Evolutionary conservation across 352 stramenopile genomes (phyloP), one percentile per base, ranked within the genome.

Genomic region (Globisporangium cederbergense): DNA sequence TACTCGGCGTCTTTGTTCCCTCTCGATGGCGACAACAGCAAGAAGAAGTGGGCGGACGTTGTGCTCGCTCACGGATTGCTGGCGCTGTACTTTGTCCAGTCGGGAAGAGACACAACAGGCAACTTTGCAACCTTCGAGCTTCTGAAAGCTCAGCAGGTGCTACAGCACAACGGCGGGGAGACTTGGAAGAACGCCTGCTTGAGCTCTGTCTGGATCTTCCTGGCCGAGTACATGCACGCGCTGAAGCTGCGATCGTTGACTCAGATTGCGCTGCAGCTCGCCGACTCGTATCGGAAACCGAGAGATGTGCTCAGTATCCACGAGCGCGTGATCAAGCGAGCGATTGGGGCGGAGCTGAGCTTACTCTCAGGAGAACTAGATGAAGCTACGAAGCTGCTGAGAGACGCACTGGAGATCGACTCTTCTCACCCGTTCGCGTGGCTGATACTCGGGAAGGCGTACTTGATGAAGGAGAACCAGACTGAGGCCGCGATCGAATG

Each of bases 71-170:
- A 95, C 52, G 78, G 70, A 51, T 68, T 95, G 14, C 70, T 91
- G 28, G 86, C 77, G 10, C 75, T 86, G 34, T 88, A 78, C 63
- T 93, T 81, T 60, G 60, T 67, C 8, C 67, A 83, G 38, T 78
- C 79, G 0, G 70, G 60, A 5, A 64, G 58, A 43, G 85, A 92
- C 45, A 34, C 34, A 2, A 90, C 81, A 2, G 81, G 81, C 2
- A 93, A 92, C 58, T 64, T 92, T 28, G 62, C 74, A 20, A 69
- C 84, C 13, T 81, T 91, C 49, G 84, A 95, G 68, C 65, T 93
- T 38, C 66, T 91, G 13, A 77, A 80, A 47, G 81, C 86, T 3
- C 76, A 85, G 40, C 64, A 80, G 42, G 54, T 72, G n/a, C 62
- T 86, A 14, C 63, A 71, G 54, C 64, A 11, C 20, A 58, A 60